Conservation (phyloP, 495 filamentous ascomycete species). For the Aspergillus sclerotiicarbonarius region DNA sequence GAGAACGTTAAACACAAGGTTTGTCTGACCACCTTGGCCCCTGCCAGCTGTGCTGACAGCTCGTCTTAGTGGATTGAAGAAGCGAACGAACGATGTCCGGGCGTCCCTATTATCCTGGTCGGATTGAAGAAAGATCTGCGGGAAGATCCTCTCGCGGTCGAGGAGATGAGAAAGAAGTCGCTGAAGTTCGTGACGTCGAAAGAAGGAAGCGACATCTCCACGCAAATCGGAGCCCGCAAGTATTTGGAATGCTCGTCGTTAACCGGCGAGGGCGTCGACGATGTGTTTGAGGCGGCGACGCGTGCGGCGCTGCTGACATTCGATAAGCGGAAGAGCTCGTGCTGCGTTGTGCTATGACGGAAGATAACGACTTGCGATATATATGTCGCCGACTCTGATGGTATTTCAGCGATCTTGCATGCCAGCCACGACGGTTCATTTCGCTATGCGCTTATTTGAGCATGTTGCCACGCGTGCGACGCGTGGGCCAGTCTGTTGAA, state of each 20-base stretch:
- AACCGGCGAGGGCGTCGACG: slow-evolving; percentile 97
- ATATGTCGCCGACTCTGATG: slow-evolving; percentile 1
- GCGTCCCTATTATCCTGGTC: slow-evolving; percentile 92
- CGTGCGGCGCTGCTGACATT: slow-evolving; percentile 90
- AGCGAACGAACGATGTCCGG: slow-evolving; percentile 89
- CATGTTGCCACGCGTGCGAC: slow-evolving; percentile 13
- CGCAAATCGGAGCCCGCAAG: slow-evolving; percentile 86
- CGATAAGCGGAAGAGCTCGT: slow-evolving; percentile 78
- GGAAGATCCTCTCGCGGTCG: slow-evolving; percentile 87
- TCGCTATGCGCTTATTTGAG: slow-evolving; percentile 20
- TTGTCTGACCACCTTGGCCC: slow-evolving; percentile 21
- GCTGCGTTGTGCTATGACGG: slow-evolving; percentile 88
- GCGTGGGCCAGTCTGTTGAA: background rate
- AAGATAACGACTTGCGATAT: slow-evolving; percentile 16
- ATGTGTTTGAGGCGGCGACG: slow-evolving; percentile 98
- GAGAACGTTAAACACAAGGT: slow-evolving; percentile 99
- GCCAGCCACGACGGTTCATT: slow-evolving; percentile 16
- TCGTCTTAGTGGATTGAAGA: slow-evolving; percentile 84
- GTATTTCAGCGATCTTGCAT: slow-evolving; percentile 8
- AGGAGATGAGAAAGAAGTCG: slow-evolving; percentile 97
- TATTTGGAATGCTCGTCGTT: slow-evolving; percentile 97
- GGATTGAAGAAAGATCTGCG: slow-evolving; percentile 97
- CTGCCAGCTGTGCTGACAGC: slow-evolving; percentile 5
- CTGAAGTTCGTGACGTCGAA: slow-evolving; percentile 77
- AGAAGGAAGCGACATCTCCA: slow-evolving; percentile 75